Conservation (phyloP, 2,329 filamentous ascomycete species). For the Claviceps fusiformis region DNA sequence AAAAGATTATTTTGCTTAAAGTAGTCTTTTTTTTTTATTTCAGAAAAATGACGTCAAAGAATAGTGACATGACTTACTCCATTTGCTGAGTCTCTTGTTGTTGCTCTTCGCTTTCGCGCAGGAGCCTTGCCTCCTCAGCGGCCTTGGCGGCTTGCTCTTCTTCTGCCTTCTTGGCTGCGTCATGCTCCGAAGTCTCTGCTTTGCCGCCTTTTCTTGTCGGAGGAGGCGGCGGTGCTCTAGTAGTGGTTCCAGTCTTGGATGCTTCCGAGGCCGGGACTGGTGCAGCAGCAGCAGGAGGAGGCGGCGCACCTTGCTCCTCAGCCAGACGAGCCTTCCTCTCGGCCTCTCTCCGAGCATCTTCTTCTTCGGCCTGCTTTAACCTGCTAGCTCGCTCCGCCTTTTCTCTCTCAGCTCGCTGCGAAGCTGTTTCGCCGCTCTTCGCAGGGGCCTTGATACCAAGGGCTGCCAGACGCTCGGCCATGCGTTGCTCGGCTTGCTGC, state of each 20-base stretch:
- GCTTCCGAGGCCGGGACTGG: conserved; percentile 38
- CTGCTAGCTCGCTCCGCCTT: conserved; percentile 77
- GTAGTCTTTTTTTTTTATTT: no score
- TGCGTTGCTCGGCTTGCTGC: conserved; percentile 90
- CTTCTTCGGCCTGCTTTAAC: conserved; percentile 79
- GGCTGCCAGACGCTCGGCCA: conserved; percentile 89
- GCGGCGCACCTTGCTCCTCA: conserved; percentile 56
- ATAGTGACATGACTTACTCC: conserved; percentile 54
- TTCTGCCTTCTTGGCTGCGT: conserved; percentile 41
- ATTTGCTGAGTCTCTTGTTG: conserved; percentile 59
- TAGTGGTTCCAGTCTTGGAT: conserved; percentile 27
- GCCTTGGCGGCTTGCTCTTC: conserved; percentile 41
- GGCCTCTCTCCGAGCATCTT: conserved; percentile 76
- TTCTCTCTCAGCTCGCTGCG: conserved; percentile 81
- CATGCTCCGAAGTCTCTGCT: conserved; percentile 44
- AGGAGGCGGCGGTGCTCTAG: conserved; percentile 64
- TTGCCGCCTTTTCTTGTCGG: conserved; percentile 58
- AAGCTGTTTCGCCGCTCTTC: conserved; percentile 66
- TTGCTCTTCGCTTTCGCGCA: conserved; percentile 63
- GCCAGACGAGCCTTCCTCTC: conserved; percentile 74
- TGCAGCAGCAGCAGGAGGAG: conserved; percentile 34
- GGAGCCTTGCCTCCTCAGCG: conserved; percentile 51
- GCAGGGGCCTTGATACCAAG: conserved; percentile 75
- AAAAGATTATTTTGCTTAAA: no score
- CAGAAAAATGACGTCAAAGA: no score